phyloP scores from a whole-genome alignment of 495 filamentous ascomycete species.

The Recurvomyces mirabilis region DNA sequence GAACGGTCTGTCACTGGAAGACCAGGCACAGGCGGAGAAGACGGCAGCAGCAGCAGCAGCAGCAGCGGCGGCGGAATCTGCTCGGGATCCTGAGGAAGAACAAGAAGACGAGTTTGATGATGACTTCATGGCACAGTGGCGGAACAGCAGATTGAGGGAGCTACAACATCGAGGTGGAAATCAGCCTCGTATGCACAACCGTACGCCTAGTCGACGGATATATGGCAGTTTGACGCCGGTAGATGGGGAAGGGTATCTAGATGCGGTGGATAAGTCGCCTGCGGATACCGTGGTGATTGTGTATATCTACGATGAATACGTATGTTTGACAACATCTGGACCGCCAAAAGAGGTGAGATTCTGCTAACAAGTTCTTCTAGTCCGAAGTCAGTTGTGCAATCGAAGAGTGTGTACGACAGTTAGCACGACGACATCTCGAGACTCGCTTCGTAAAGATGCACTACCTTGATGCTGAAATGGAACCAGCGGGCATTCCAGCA shows the following conservation, averaged over 20 bases:
- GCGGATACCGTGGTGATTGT: slow-evolving; percentile 84
- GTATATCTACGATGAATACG: slow-evolving; percentile 82
- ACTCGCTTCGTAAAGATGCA: slow-evolving; percentile 86
- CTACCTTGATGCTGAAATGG: slow-evolving; percentile 89
- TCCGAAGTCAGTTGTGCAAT: slow-evolving; percentile 61
- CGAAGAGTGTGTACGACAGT: slow-evolving; percentile 59
- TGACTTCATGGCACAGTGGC: slow-evolving; percentile 72
- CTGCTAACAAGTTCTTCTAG: too few species aligned
- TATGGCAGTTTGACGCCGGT: slow-evolving; percentile 74
- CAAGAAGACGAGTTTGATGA: slow-evolving; percentile 60
- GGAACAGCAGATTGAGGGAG: slow-evolving; percentile 64
- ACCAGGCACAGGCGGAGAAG: slow-evolving; percentile 22
- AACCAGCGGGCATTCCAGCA: slow-evolving; percentile 77
- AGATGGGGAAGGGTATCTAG: slow-evolving; percentile 82
- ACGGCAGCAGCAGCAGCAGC: slow-evolving; percentile 2
- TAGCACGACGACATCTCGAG: slow-evolving; percentile 56
- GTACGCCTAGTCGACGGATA: slow-evolving; percentile 45
- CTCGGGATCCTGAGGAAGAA: slow-evolving; percentile 35
- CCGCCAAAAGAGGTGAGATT: too few species aligned
- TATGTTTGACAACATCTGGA: slow-evolving; percentile 33
- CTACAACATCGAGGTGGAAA: slow-evolving; percentile 42
- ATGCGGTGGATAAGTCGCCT: slow-evolving; percentile 83
- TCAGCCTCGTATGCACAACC: slow-evolving; percentile 38
- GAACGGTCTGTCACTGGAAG: slow-evolving; percentile 18
- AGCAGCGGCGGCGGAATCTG: too few species aligned